Percentiles rank a stretch among this genome's conserved stretches.
Evolutionary conservation across 78 protist species (phyloP).

Genomic region (Cyanophora paradoxa): DNA sequence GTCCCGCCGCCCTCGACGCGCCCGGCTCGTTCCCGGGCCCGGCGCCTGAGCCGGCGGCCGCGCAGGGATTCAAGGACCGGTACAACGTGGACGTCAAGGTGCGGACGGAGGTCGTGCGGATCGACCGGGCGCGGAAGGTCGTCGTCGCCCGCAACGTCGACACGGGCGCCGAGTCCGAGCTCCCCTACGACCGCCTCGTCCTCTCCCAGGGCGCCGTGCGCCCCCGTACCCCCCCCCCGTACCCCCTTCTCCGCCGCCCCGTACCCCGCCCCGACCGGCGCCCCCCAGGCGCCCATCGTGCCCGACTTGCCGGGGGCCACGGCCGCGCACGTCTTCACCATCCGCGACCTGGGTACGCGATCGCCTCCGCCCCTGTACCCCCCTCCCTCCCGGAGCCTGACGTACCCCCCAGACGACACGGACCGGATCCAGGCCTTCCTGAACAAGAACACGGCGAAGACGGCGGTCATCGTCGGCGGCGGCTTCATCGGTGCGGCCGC

Average conservation of each 20-base stretch:
- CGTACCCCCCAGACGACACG: constrained; percentile 16
- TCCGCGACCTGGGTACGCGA: constrained; percentile 29
- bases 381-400: no score
- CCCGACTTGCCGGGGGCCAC: constrained; percentile 25
- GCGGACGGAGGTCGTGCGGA: neutral
- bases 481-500: constrained; percentile 66
- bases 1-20: no score
- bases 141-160: constrained; percentile 4
- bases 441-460: neutral
- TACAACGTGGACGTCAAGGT: constrained; percentile 23
- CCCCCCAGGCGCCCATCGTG: neutral
- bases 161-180: neutral
- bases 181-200: constrained; percentile 42
- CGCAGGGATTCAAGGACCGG: constrained; percentile 4
- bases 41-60: no score
- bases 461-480: constrained; percentile 41
- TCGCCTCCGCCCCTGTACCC: no score
- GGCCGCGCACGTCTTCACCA: constrained; percentile 15
- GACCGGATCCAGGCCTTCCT: constrained; percentile 15
- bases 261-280: no score
- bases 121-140: constrained; percentile 21
- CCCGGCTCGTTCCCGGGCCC: no score
- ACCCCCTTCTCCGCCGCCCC: no score
- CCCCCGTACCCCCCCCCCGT: no score
- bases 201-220: constrained; percentile 55